Conservation (phyloP, 768 basidiomycete species). For the Boletus coccyginus region DNA sequence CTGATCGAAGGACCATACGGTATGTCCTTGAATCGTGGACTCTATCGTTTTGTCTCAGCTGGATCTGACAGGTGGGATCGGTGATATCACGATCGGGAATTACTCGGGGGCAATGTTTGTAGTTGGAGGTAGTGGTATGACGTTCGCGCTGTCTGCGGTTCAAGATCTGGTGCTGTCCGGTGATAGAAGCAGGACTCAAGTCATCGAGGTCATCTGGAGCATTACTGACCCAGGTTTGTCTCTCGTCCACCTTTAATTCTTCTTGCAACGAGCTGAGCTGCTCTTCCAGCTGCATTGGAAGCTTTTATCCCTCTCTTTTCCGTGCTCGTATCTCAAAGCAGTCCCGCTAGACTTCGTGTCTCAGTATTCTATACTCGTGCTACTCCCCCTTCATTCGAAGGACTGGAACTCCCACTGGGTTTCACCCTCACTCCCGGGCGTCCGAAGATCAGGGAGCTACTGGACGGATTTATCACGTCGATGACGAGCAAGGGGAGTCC, state of each 20-base stretch:
- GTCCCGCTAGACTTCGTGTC: slow-evolving; percentile 44
- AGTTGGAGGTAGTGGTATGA: slow-evolving; percentile 75
- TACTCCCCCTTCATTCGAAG: not conserved
- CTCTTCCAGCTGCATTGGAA: slow-evolving; percentile 38
- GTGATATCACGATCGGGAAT: slow-evolving; percentile 57
- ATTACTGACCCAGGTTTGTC: slow-evolving; percentile 49
- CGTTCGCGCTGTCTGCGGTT: slow-evolving; percentile 60
- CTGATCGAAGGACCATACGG: slow-evolving; percentile 57
- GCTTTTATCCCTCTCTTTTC: slow-evolving; percentile 48
- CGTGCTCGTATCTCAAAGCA: slow-evolving; percentile 41
- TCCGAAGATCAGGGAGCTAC: slow-evolving; percentile 44
- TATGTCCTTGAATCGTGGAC: slow-evolving; percentile 14
- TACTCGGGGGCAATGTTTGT: slow-evolving; percentile 68
- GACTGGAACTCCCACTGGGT: slow-evolving; percentile 31
- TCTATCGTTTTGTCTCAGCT: not conserved
- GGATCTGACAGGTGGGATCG: slow-evolving; percentile 45
- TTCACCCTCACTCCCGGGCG: slow-evolving; percentile 51
- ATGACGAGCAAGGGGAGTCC: slow-evolving; percentile 37
- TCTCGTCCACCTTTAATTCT: not conserved
- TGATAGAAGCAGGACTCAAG: slow-evolving; percentile 50
- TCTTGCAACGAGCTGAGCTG: not conserved
- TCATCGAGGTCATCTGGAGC: slow-evolving; percentile 69
- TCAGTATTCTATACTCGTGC: slow-evolving; percentile 59
- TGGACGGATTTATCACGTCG: slow-evolving; percentile 43
- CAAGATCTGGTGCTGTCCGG: slow-evolving; percentile 56